Percentiles rank a stretch among this genome's conserved stretches.
Evolutionary conservation across 306 rosid species (phyloP).

Genomic region (Albizia julibrissin): DNA sequence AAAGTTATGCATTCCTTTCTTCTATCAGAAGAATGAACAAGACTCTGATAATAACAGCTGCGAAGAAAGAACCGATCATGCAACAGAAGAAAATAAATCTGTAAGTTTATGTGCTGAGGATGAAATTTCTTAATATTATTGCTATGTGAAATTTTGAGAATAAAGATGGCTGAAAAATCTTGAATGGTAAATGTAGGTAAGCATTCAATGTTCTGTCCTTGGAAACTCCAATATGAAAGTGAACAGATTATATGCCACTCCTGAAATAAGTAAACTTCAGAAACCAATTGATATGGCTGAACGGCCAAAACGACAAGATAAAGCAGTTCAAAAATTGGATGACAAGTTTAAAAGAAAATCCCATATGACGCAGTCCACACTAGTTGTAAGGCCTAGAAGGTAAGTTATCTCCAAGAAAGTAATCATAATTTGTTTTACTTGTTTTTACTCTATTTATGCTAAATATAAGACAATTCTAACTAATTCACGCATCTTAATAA

Average conservation of each 20-base stretch:
- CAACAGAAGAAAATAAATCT: conserved; percentile 31
- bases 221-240: neutral
- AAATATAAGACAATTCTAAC: neutral
- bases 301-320: conserved; percentile 9
- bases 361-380: neutral
- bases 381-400: neutral
- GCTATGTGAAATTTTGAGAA: neutral
- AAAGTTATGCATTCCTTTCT: neutral
- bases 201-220: neutral
- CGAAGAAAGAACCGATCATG: conserved; percentile 38
- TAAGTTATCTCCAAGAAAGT: neutral
- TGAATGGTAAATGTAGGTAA: conserved; percentile 3
- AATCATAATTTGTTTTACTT: neutral
- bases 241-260: neutral
- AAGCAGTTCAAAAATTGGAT: neutral
- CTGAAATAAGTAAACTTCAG: conserved; percentile 1
- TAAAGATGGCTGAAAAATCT: neutral
- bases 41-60: conserved; percentile 37
- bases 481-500: neutral
- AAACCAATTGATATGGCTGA: neutral
- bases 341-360: conserved; percentile 1
- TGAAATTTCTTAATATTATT: neutral
- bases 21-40: conserved; percentile 44
- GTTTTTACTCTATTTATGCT: no score
- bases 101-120: conserved; percentile 28